Percentiles rank a stretch among this genome's conserved stretches.
These are phyloP conservation scores for Lotus japonicus DNA, from an alignment of 306 rosid genomes.

Conservation along the genomic window DNA sequence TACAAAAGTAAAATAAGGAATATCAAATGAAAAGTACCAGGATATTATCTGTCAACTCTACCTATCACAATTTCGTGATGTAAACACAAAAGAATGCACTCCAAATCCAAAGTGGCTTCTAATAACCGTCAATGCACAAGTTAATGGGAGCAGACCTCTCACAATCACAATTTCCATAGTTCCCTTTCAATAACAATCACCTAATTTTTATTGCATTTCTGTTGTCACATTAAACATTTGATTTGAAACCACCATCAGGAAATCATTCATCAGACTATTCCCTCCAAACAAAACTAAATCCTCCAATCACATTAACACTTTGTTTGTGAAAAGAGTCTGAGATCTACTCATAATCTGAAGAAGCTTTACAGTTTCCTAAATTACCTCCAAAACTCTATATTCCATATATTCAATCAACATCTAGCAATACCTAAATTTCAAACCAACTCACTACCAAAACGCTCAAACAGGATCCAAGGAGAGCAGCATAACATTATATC, in stretches of 20 bases:
- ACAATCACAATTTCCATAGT: not conserved
- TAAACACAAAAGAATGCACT: not conserved
- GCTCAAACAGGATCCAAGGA: not conserved
- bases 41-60: not conserved
- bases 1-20: not conserved
- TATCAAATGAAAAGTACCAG: not conserved
- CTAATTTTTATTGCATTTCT: not conserved
- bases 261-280: not conserved
- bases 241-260: not conserved
- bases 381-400: not conserved
- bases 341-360: not conserved
- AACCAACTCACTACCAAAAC: not conserved
- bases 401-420: not conserved
- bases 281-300: not conserved
- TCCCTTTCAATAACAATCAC: constrained; percentile 5
- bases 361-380: not conserved
- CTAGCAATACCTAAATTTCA: not conserved
- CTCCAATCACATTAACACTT: not conserved
- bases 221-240: not conserved
- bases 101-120: not conserved
- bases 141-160: not conserved
- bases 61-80: not conserved
- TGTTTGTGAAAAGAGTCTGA: not conserved
- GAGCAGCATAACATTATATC: not conserved
- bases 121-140: not conserved